Evolutionary conservation across 495 filamentous ascomycete species (phyloP).

Genomic region (Penicillium parvum): DNA sequence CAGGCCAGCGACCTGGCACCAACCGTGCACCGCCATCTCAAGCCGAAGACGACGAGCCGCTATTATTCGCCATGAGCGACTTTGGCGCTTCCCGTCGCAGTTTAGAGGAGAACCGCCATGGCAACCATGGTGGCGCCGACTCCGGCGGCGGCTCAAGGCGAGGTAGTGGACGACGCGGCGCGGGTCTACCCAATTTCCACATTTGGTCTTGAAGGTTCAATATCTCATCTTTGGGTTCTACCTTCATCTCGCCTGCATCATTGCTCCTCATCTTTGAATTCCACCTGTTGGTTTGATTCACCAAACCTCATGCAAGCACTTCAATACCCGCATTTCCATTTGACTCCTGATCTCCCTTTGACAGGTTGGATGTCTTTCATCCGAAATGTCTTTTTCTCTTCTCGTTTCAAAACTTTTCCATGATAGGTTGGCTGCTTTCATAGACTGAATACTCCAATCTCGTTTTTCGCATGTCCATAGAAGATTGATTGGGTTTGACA

Average conservation of each 20-base stretch:
- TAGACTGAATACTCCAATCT: constrained; percentile 17
- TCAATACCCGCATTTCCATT: background rate
- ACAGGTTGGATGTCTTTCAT: background rate
- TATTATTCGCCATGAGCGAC: constrained; percentile 87
- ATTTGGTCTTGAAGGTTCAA: constrained; percentile 23
- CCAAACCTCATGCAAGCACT: too few species aligned
- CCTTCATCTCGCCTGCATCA: background rate
- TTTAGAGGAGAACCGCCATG: constrained; percentile 61
- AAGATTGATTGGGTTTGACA: constrained; percentile 5
- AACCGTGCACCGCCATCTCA: constrained; percentile 34
- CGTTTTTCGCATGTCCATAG: constrained; percentile 19
- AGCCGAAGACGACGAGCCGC: constrained; percentile 68
- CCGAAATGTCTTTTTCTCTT: constrained; percentile 2
- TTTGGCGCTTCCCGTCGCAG: constrained; percentile 66
- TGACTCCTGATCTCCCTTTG: background rate
- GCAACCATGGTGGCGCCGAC: constrained; percentile 36
- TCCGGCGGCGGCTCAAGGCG: constrained; percentile 34
- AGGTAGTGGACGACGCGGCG: constrained; percentile 37
- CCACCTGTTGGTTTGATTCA: too few species aligned
- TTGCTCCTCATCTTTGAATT: background rate
- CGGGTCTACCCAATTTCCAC: constrained; percentile 31
- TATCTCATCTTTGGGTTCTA: background rate
- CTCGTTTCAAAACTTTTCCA: constrained; percentile 14
- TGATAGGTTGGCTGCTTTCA: constrained; percentile 14
- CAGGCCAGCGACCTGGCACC: constrained; percentile 30